phyloP scores from a whole-genome alignment of 78 protist species.

The Dictyostelium brefeldianum region DNA sequence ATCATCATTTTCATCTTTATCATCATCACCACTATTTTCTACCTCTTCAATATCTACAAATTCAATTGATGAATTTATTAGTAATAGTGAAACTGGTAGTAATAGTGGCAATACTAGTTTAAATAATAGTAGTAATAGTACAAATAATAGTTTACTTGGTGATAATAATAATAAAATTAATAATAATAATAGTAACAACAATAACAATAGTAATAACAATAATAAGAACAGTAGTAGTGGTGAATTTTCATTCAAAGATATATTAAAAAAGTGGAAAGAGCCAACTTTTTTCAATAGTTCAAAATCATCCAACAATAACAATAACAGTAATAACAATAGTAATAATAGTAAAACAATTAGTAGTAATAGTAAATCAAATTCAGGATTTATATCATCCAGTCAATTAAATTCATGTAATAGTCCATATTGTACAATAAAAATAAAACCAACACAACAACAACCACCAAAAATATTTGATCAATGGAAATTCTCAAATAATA shows the following conservation, averaged over 20 bases:
- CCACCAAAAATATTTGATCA: conserved; percentile 12
- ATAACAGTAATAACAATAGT: background rate
- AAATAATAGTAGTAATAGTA: background rate
- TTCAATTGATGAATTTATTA: background rate
- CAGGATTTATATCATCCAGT: conserved; percentile 3
- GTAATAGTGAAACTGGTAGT: too few relatives aligned
- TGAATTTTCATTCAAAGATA: conserved; percentile 31
- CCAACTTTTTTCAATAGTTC: background rate
- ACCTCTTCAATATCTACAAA: background rate
- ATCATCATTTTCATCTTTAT: conserved; percentile 12
- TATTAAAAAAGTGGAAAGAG: conserved; percentile 55
- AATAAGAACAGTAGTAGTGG: background rate
- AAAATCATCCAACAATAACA: background rate
- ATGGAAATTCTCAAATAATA: conserved; percentile 1
- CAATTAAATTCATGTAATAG: background rate
- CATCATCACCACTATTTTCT: conserved; percentile 11
- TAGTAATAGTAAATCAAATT: background rate
- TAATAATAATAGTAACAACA: background rate
- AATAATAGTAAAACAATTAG: background rate
- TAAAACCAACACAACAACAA: background rate
- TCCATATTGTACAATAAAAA: conserved; percentile 18
- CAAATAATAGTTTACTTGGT: background rate
- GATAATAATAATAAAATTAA: background rate
- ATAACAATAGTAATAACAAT: background rate
- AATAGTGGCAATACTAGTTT: background rate